phyloP scores from a whole-genome alignment of 2,329 filamentous ascomycete species.

The Paradendryphiella salina region DNA sequence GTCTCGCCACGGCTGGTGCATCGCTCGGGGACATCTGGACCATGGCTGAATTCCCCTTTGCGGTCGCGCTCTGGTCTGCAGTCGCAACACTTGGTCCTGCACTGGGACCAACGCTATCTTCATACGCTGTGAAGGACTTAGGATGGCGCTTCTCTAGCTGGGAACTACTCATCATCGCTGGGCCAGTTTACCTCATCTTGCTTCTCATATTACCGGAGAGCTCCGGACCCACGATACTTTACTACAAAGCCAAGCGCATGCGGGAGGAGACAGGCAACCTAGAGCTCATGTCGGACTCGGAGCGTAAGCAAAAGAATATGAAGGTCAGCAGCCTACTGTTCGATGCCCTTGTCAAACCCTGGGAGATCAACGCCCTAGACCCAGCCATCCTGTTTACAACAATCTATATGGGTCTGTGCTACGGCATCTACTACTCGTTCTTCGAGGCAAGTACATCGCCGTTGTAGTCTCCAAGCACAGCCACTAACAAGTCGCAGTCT shows the following conservation, averaged over 20 bases:
- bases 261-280: slow-evolving; percentile 67
- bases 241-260: slow-evolving; percentile 69
- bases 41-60: slow-evolving; percentile 48
- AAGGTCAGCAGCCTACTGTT: slow-evolving; percentile 46
- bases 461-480: background rate
- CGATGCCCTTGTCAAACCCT: slow-evolving; percentile 68
- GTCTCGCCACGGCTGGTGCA: slow-evolving; percentile 43
- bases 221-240: slow-evolving; percentile 65
- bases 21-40: slow-evolving; percentile 44
- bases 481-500: slow-evolving; percentile 34
- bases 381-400: slow-evolving; percentile 81
- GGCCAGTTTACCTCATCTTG: slow-evolving; percentile 71
- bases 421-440: slow-evolving; percentile 74
- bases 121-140: slow-evolving; percentile 68
- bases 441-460: slow-evolving; percentile 57
- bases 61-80: slow-evolving; percentile 48
- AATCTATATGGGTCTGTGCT: slow-evolving; percentile 81
- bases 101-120: slow-evolving; percentile 65
- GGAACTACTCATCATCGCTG: slow-evolving; percentile 78
- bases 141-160: slow-evolving; percentile 85
- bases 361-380: slow-evolving; percentile 80
- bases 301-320: slow-evolving; percentile 63
- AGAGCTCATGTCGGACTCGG: slow-evolving; percentile 74
- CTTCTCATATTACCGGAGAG: slow-evolving; percentile 84
- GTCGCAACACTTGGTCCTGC: slow-evolving; percentile 63